A percentile compares a stretch with the other conserved stretches of the same genome.
Evolutionary conservation across 805 yeast species (phyloP).

Genomic region (Yarrowia sp.): DNA sequence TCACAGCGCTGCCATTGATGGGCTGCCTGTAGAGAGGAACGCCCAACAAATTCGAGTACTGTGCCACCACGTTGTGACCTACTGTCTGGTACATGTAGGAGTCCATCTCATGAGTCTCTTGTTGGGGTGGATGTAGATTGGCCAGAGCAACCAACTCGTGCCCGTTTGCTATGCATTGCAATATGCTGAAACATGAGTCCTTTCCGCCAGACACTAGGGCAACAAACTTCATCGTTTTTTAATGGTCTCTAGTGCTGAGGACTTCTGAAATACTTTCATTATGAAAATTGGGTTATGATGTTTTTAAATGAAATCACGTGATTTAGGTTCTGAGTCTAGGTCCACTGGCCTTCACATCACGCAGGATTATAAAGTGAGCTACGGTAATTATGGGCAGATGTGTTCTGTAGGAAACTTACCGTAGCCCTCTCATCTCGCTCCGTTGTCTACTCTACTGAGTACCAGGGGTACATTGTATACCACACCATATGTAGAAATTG

Average conservation of each 20-base stretch:
- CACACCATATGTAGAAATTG: too few relatives aligned
- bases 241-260: not conserved
- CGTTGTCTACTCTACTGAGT: too few relatives aligned
- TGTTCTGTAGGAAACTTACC: too few relatives aligned
- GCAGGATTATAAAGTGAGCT: too few relatives aligned
- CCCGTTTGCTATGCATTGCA: constrained; percentile 80
- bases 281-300: not conserved
- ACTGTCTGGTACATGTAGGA: constrained; percentile 98
- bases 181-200: constrained; percentile 85
- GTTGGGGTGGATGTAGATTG: constrained; percentile 64
- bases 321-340: too few relatives aligned
- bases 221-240: constrained; percentile 71
- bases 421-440: too few relatives aligned
- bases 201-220: constrained; percentile 95
- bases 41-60: constrained; percentile 65
- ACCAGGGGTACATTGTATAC: too few relatives aligned
- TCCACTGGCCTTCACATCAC: too few relatives aligned
- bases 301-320: too few relatives aligned
- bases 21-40: constrained; percentile 73
- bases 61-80: constrained; percentile 73
- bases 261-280: not conserved
- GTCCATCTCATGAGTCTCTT: constrained; percentile 63
- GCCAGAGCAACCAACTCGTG: constrained; percentile 85
- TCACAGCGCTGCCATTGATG: constrained; percentile 60
- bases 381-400: too few relatives aligned